A percentile compares a stretch with the other conserved stretches of the same genome.
Evolutionary conservation across 805 yeast genomes (phyloP).

Genomic region (Wickerhamiella slavikovae): DNA sequence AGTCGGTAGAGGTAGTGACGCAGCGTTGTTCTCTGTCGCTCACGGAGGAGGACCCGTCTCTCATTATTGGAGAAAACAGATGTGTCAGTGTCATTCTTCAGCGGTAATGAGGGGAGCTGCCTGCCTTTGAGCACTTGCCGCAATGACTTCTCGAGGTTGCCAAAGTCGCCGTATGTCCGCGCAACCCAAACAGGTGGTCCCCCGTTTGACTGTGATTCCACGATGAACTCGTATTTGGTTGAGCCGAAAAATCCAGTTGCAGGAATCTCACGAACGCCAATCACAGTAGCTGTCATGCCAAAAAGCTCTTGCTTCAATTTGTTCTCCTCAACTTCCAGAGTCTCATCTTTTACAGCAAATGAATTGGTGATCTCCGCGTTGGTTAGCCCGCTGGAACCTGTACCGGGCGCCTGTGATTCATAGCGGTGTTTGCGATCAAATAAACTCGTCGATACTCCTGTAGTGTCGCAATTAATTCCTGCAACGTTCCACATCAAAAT

Average conservation of each 20-base stretch:
- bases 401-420: not conserved
- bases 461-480: conserved; percentile 33
- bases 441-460: not conserved
- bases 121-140: conserved; percentile 44
- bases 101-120: conserved; percentile 37
- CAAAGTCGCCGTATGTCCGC: conserved; percentile 51
- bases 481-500: conserved; percentile 55
- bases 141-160: conserved; percentile 30
- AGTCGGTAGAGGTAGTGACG: conserved; percentile 49
- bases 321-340: conserved; percentile 8
- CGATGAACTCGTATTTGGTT: conserved; percentile 16
- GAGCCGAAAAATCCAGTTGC: conserved; percentile 13
- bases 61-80: conserved; percentile 4
- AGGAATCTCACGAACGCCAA: conserved; percentile 31
- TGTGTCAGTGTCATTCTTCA: conserved; percentile 20
- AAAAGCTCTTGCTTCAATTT: conserved; percentile 10
- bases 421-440: not conserved
- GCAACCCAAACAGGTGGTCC: conserved; percentile 27
- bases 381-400: not conserved
- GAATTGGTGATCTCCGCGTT: not conserved
- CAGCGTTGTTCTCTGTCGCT: conserved; percentile 54
- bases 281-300: conserved; percentile 28
- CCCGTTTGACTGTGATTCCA: conserved; percentile 13
- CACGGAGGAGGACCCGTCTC: conserved; percentile 31
- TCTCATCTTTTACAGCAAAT: conserved; percentile 7